Evolutionary conservation across 495 filamentous ascomycete genomes (phyloP).

Genomic region (Tuber indicum): DNA sequence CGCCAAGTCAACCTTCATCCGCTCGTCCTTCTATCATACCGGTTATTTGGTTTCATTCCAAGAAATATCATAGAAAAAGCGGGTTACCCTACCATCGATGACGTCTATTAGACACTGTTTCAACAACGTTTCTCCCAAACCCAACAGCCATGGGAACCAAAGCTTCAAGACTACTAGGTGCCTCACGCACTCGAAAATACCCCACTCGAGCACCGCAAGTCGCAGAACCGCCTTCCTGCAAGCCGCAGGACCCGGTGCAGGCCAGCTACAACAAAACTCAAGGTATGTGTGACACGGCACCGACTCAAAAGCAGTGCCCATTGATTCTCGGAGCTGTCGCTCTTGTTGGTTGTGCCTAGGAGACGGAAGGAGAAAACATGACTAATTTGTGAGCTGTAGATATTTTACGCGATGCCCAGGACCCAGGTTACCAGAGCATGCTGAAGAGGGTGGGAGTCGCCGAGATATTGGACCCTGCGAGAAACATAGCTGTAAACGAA

Average conservation of each 20-base stretch:
- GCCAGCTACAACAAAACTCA: background rate
- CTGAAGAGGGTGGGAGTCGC: constrained; percentile 22
- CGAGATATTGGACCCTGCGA: constrained; percentile 20
- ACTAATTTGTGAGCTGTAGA: background rate
- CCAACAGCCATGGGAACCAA: background rate
- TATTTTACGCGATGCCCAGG: constrained; percentile 23
- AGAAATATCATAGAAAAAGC: too few relatives aligned
- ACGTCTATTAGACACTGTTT: background rate
- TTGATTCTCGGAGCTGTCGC: background rate
- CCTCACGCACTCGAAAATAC: background rate
- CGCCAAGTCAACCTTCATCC: background rate
- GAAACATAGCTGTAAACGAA: constrained; percentile 14
- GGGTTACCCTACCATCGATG: background rate
- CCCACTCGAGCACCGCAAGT: background rate
- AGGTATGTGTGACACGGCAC: background rate
- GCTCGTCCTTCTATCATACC: background rate
- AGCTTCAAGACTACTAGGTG: background rate
- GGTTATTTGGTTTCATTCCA: background rate
- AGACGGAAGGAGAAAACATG: background rate
- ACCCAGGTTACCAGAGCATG: constrained; percentile 30
- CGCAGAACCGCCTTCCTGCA: background rate
- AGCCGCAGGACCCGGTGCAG: background rate
- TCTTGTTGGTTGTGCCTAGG: background rate
- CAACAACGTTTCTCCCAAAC: background rate
- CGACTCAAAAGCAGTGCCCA: background rate